Base-by-base conservation (phyloP, 345 rosid genomes). In the Combretum micranthum region DNA sequence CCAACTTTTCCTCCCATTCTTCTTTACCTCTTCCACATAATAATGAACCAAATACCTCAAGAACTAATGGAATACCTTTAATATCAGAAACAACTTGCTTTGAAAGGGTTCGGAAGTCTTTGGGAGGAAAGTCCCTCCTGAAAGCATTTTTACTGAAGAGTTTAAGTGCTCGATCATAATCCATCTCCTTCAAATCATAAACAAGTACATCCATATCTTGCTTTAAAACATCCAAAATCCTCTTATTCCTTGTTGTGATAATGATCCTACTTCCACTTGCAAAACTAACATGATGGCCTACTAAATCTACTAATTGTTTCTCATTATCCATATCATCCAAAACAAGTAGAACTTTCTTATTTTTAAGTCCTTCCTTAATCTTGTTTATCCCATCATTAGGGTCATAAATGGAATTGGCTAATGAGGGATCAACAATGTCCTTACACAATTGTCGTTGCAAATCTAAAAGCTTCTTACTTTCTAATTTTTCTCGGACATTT, bases 361-460 rank as follows among this genome's bases (percentile, higher is more conserved):
- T 3, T 0, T 5, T 7, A 4, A 52, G 39, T 3, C 0, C 17
- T 12, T 1, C 19, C 21, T 49, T 14, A 3, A 49, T 25, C 17
- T 6, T 0, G 1, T 20, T 15, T 5, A 32, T 49, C 54, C 54
- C 63, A 10, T 9, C 25, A 46, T 17, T 10, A 0, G 3, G 8
- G 22, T n/a, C 32, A 25, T 15, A 4, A 4, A 59, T 37, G 0
- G 0, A 14, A 2, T 10, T 1, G 9, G 0, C 20, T 20, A 1
- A 4, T 4, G 0, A 0, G 9, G 0, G 12, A 4, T 5, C 6
- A 2, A 0, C 10, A 37, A 47, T 32, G 7, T 32, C 21, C 26
- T 18, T 3, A 7, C 26, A 17, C 8, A 48, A 20, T 46, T 19
- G 19, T 12, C 8, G 42, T 0, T 60, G 64, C 55, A 25, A 22